Evolutionary conservation across 208 protist species (phyloP), one percentile per base, ranked within the genome.

Genomic region (Naegleria lovaniensis): DNA sequence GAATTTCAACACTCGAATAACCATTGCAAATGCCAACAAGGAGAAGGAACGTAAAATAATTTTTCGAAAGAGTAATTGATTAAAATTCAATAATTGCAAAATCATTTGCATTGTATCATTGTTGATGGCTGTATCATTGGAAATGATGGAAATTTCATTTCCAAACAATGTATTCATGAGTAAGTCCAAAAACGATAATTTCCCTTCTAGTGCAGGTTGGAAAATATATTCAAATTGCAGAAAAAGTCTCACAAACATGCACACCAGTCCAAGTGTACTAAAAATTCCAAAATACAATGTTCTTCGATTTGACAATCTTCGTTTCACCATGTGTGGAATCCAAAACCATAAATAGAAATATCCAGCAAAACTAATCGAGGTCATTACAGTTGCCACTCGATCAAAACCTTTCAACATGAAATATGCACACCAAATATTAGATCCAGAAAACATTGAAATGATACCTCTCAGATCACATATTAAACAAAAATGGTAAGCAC

Each of bases 221-320:
- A 22, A 67, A 67, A 67, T 67, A 67, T 67, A 67, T 67, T 67
- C 55, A 67, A 29, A 67, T 19, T 67, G 55, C 13, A 67, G 11
- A 29, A 29, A 67, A 4, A 67, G 22, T 67, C 55, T 67, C 55
- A 67, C 11, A 67, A 67, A 29, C 55, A 67, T 67, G 22, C 55
- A 29, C 11, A 15, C 13, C 11, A 67, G 11, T 3, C 55, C 55
- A 2, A 67, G 1, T 4, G 55, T 67, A 67, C 55, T 58, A 58
- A 48, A 88, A n/a, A 88, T n/a, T 88, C 41, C 15, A 58, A 88
- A 88, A 88, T 88, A 58, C 5, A 88, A 22, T 25, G 84, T 88
- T 88, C 84, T 88, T 88, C 55, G 84, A 22, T 88, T 88, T n/a
- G 84, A 39, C 33, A 88, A 88, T 88, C 84, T 51, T 19, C 36